Evolutionary conservation across 2,329 filamentous ascomycete genomes (phyloP), one percentile per base, ranked within the genome.

Genomic region (Fusarium luffae): DNA sequence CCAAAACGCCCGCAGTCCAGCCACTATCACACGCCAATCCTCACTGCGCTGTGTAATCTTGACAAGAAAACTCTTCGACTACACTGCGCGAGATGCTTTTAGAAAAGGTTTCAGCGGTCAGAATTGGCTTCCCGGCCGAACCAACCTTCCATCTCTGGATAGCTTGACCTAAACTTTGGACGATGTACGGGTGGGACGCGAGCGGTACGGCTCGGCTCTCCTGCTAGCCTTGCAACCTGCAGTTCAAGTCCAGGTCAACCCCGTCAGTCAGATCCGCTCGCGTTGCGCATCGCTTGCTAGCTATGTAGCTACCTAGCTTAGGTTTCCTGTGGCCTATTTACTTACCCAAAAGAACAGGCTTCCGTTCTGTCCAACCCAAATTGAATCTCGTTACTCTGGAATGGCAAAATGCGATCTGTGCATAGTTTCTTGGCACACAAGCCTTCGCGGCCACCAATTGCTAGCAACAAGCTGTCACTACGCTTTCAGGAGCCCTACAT

Each of bases 191-290:
- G 43, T 66, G 68, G 68, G 68, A 64, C 54, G 63, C 54, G 62
- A 70, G 68, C 64, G 68, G 67, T 70, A 68, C 71, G 68, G 72
- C 72, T 74, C 67, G 70, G 63, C 59, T 69, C 72, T 61, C 66
- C 50, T 70, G 21, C 61, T 71, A 71, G 65, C 65, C 65, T 59
- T 69, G 60, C 61, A 69, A 57, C 68, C 59, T 71, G 42, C 68
- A 58, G 54, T 23, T 18, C 27, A 40, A 63, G 60, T 56, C 42
- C 43, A 56, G 41, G 51, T 44, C 34, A 40, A 48, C 58, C 46
- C 65, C 70, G 59, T 60, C 54, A 58, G 57, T 46, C 57, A 61
- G 58, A 59, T 66, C 65, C 57, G 63, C 66, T 70, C 48, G 21
- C 27, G 30, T 60, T 44, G 55, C 50, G 63, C 54, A 68, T 47